Evolutionary conservation across 805 yeast genomes (phyloP), one percentile per base, ranked within the genome.

Genomic region (Yueomyces sp.): DNA sequence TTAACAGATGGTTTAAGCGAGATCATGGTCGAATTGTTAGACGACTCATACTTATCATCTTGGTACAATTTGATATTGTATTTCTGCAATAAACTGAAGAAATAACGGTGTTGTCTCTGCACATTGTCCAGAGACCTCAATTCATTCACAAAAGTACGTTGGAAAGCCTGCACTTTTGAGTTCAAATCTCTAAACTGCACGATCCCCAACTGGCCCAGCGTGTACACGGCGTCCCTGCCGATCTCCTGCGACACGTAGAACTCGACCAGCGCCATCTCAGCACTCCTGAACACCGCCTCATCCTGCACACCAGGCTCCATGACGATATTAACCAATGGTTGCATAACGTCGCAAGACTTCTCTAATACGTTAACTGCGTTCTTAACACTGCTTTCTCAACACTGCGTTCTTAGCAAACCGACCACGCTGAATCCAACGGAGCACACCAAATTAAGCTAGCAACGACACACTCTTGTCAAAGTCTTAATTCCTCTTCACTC

Each of bases 251-350:
- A 90, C 47, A 92, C 77, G 62, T 85, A 90, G 52, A 92, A 70
- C 68, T 92, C 96, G 43, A 90, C 83, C 54, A 88, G 74, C 41
- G 94, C 77, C 97, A 92, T 94, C 57, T 85, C 94, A 81, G 97
- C 97, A 45, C 97, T 88, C 72, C 96, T 64, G 55, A 63, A 63
- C 43, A 63, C 58, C 31, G 66, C 67, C 45, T 63, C 67, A 37
- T 62, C 59, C 42, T 56, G 53, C 40, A 44, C 51, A 4, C 37
- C 39, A 39, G 44, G 45, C 28, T 40, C 50, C 3, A 33, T 26
- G 11, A n/a, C 41, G 26, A 34, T 7, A 34, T 5, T n/a, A 9
- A n/a, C 26, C 5, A 34, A 34, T 7, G 37, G 37, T 9, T 11
- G 28, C 42, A 43, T 40, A 19, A 19, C 19, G 19, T 19, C 19